These are phyloP conservation scores for Aspergillus fijiensis DNA, from an alignment of 2,329 filamentous ascomycete species.

Conservation along the genomic window DNA sequence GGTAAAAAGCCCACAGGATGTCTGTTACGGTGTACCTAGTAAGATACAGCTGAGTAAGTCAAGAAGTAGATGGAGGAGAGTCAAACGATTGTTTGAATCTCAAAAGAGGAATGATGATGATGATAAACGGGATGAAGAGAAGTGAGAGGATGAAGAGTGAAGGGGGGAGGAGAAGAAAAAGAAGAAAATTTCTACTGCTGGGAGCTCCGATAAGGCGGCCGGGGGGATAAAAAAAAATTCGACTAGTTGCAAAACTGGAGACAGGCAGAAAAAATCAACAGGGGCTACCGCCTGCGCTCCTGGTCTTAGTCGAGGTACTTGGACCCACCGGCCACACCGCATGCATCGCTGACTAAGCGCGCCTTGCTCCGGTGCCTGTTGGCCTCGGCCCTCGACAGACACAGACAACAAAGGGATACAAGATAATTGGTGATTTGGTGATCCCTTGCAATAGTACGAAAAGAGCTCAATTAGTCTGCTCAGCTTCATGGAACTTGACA, in stretches of 20 bases:
- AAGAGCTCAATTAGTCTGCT: no score
- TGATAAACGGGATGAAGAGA: constrained; percentile 13
- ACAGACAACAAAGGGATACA: background rate
- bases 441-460: no score
- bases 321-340: background rate
- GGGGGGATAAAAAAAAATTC: constrained; percentile 25
- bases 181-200: constrained; percentile 25
- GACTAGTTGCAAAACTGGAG: constrained; percentile 21
- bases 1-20: constrained; percentile 40
- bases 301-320: constrained; percentile 18
- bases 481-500: no score
- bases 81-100: constrained; percentile 16
- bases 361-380: background rate
- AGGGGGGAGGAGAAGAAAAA: constrained; percentile 20
- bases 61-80: constrained; percentile 18
- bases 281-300: constrained; percentile 27
- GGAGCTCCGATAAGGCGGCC: constrained; percentile 30
- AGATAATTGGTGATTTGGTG: no score
- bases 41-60: constrained; percentile 29
- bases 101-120: constrained; percentile 11
- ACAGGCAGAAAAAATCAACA: constrained; percentile 29
- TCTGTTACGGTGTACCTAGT: constrained; percentile 38
- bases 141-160: constrained; percentile 10
- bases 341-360: background rate
- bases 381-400: background rate